Evolutionary conservation across 2,329 filamentous ascomycete species (phyloP).

Genomic region (Canariomyces notabilis): DNA sequence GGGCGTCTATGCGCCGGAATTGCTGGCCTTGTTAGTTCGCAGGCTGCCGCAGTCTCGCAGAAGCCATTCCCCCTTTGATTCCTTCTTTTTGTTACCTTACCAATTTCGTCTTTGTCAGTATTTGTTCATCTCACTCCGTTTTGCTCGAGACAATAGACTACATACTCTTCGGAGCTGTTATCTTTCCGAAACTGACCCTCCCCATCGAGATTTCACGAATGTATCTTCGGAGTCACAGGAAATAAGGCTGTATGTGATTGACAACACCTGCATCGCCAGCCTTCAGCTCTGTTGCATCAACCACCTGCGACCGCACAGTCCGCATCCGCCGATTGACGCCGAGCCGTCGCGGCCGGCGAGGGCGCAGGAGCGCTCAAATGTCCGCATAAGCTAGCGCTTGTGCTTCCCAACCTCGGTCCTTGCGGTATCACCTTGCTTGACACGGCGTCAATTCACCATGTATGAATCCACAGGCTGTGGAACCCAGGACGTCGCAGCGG

Average conservation of each 20-base stretch:
- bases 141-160: too few relatives aligned
- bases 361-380: constrained; percentile 3
- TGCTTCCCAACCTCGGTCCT: background rate
- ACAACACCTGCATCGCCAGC: too few relatives aligned
- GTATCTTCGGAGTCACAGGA: too few relatives aligned
- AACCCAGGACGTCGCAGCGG: background rate
- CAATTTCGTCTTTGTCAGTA: too few relatives aligned
- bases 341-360: background rate
- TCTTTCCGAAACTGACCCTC: too few relatives aligned
- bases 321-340: background rate
- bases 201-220: too few relatives aligned
- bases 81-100: background rate
- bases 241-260: too few relatives aligned
- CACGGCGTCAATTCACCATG: constrained; percentile 3
- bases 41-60: background rate
- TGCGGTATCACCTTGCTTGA: background rate
- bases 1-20: background rate
- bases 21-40: background rate
- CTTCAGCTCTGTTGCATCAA: too few relatives aligned
- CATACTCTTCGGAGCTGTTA: too few relatives aligned
- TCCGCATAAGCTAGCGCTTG: background rate
- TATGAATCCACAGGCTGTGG: background rate
- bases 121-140: too few relatives aligned
- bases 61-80: background rate
- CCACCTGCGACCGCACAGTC: too few relatives aligned